Conservation (phyloP, 257 asterid genomes). For the Echites panduratus region DNA sequence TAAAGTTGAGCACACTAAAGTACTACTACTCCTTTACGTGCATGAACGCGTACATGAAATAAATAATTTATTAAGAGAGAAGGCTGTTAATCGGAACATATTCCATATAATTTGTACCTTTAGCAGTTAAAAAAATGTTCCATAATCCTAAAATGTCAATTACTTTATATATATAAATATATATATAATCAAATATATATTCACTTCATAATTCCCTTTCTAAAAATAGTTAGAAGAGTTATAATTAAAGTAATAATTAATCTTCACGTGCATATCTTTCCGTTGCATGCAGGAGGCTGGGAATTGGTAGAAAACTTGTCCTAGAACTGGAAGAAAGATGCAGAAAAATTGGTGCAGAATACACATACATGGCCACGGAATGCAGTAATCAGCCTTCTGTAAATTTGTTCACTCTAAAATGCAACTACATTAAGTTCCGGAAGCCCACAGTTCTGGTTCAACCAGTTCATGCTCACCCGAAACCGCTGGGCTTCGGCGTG, state of each 20-base stretch:
- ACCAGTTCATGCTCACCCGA: conserved; percentile 67
- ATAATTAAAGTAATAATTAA: too few relatives aligned
- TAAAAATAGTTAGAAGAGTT: not conserved
- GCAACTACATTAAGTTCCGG: conserved; percentile 55
- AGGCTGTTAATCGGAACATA: conserved; percentile 24
- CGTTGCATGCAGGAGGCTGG: conserved; percentile 52
- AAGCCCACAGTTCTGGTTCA: conserved; percentile 69
- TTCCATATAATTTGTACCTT: conserved; percentile 26
- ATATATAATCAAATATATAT: not conserved
- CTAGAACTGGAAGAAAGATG: conserved; percentile 59
- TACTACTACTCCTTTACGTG: not conserved
- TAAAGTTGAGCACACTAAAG: not conserved
- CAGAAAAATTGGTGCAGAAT: conserved; percentile 50
- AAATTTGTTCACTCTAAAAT: conserved; percentile 53
- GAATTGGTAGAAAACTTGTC: conserved; percentile 68
- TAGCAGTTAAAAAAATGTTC: not conserved
- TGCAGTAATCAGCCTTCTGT: conserved; percentile 54
- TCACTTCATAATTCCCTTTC: not conserved
- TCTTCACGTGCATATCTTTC: too few relatives aligned
- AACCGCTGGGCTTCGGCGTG: conserved; percentile 36
- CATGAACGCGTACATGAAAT: not conserved
- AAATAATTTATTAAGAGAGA: not conserved
- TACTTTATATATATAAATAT: conserved; percentile 6
- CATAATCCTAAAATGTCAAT: not conserved
- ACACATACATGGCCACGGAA: conserved; percentile 84